Evolutionary conservation across 768 basidiomycete species (phyloP).

Genomic region (Boletellus sp.): DNA sequence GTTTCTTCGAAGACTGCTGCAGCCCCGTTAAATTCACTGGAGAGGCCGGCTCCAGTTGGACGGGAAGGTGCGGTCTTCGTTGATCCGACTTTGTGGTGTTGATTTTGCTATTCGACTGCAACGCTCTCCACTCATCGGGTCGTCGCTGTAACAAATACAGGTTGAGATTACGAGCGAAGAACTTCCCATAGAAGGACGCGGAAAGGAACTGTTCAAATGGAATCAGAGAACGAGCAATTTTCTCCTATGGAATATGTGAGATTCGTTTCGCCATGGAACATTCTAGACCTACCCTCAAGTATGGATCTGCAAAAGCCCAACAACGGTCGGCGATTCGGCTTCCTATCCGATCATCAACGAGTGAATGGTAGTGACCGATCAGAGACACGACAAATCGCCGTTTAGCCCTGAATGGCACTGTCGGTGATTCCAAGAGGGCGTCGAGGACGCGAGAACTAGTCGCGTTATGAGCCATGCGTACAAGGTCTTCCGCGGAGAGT

Average conservation of each 20-base stretch:
- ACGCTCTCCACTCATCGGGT: constrained; percentile 80
- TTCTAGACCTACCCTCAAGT: constrained; percentile 64
- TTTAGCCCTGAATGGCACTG: constrained; percentile 60
- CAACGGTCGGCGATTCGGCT: constrained; percentile 88
- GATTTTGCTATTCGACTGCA: constrained; percentile 49
- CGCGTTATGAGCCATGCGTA: constrained; percentile 58
- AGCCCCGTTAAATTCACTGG: not conserved
- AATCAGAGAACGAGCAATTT: constrained; percentile 80
- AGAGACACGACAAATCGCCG: constrained; percentile 70
- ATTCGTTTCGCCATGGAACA: constrained; percentile 1
- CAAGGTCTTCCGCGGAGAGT: constrained; percentile 54
- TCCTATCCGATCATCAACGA: constrained; percentile 89
- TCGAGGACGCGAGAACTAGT: constrained; percentile 81
- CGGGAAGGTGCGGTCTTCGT: constrained; percentile 13
- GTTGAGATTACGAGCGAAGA: constrained; percentile 76
- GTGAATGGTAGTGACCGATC: constrained; percentile 71
- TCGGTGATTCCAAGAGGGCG: constrained; percentile 62
- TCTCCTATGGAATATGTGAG: constrained; percentile 56
- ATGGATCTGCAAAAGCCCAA: constrained; percentile 90
- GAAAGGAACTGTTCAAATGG: constrained; percentile 68
- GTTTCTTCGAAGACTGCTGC: constrained; percentile 46
- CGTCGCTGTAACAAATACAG: constrained; percentile 72
- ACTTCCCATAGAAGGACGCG: constrained; percentile 82
- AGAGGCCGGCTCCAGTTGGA: not conserved
- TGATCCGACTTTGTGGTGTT: constrained; percentile 10